These are phyloP conservation scores for Cicer cuneatum DNA, from an alignment of 306 rosid genomes.

Conservation along the genomic window DNA sequence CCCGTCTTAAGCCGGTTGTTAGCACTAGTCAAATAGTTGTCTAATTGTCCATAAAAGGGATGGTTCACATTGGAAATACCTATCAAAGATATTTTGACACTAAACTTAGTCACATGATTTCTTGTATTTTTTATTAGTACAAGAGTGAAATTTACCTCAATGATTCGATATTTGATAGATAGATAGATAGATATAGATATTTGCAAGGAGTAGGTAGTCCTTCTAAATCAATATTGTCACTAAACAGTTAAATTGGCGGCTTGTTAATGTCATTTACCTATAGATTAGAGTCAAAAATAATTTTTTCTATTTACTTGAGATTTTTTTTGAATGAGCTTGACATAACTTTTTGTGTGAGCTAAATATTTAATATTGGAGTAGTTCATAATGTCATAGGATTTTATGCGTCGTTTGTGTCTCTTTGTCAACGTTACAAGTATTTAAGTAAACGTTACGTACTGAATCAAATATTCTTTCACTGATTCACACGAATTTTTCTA, in stretches of 20 bases:
- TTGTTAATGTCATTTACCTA: neutral
- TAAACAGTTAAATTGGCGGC: neutral
- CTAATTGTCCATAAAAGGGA: slow-evolving; percentile 1
- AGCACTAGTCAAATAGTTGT: slow-evolving; percentile 24
- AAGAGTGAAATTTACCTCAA: neutral
- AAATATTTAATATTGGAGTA: too few species aligned
- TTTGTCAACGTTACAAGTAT: too few species aligned
- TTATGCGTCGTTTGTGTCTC: too few species aligned
- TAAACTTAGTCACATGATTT: neutral
- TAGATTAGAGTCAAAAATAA: neutral
- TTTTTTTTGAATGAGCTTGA: neutral
- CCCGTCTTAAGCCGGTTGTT: slow-evolving; percentile 11
- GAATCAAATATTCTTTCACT: too few species aligned
- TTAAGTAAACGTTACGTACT: too few species aligned
- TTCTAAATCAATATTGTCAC: neutral
- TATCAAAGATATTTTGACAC: slow-evolving; percentile 3
- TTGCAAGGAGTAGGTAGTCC: neutral
- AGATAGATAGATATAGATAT: neutral
- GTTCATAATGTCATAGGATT: too few species aligned
- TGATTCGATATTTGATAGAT: slow-evolving; percentile 12
- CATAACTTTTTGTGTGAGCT: too few species aligned
- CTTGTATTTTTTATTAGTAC: neutral
- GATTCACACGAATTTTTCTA: too few species aligned
- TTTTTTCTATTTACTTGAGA: neutral
- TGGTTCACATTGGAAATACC: neutral